Evolutionary conservation across 768 basidiomycete species (phyloP).

Genomic region (Rhizopogon vinicolor): DNA sequence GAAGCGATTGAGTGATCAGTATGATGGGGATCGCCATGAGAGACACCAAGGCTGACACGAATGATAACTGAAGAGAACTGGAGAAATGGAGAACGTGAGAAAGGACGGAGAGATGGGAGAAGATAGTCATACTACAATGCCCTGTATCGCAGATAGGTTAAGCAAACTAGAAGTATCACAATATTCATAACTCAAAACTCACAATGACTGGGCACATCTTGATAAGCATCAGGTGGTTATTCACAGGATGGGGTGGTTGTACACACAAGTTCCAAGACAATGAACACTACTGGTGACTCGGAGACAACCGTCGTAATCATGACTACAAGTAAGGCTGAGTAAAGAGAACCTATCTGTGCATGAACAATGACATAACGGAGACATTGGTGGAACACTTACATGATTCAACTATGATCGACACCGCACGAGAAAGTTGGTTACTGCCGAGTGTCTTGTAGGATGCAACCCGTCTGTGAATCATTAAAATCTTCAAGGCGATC

Average conservation of each 20-base stretch:
- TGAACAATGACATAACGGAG: background rate
- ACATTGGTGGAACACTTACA: background rate
- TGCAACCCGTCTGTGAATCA: constrained; percentile 10
- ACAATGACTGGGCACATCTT: constrained; percentile 11
- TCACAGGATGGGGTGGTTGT: too few species aligned
- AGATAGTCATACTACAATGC: constrained; percentile 12
- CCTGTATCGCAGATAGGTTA: background rate
- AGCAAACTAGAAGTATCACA: background rate
- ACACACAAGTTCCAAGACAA: constrained; percentile 8
- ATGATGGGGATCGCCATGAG: constrained; percentile 5
- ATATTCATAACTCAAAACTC: background rate
- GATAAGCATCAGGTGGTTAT: background rate
- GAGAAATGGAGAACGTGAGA: background rate
- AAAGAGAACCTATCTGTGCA: constrained; percentile 9
- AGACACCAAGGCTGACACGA: constrained; percentile 14
- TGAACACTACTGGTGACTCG: constrained; percentile 8
- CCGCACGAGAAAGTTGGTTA: constrained; percentile 4
- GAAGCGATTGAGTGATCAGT: background rate
- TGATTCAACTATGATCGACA: constrained; percentile 14
- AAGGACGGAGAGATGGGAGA: background rate
- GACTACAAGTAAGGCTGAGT: constrained; percentile 12
- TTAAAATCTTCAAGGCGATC: constrained; percentile 20
- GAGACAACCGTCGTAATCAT: constrained; percentile 11
- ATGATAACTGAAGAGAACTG: constrained; percentile 20
- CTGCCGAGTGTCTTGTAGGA: constrained; percentile 1